These are phyloP conservation scores for Pholiota adiposa DNA, from an alignment of 1,284 basidiomycete species.

Conservation along the genomic window DNA sequence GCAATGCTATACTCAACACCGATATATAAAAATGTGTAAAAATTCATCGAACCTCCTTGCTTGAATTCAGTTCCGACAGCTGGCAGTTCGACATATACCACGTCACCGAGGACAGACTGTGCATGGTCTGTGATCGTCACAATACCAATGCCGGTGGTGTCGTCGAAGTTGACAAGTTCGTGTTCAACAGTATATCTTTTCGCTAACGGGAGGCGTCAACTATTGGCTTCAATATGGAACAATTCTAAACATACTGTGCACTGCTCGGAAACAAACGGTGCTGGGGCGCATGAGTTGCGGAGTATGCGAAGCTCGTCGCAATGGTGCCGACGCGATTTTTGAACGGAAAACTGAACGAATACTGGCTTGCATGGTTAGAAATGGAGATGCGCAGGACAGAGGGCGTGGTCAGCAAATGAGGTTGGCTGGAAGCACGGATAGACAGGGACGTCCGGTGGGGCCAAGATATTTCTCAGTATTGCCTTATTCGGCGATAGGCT, in stretches of 20 bases:
- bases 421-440: constrained; percentile 9
- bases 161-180: constrained; percentile 87
- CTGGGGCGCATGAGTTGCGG: constrained; percentile 22
- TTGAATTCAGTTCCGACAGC: constrained; percentile 67
- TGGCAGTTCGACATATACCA: constrained; percentile 97
- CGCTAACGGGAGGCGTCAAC: constrained; percentile 50
- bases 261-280: constrained; percentile 37
- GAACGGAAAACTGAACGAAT: constrained; percentile 38
- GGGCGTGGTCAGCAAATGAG: constrained; percentile 5
- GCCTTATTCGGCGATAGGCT: constrained; percentile 16
- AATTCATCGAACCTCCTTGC: constrained; percentile 76
- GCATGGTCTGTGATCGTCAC: constrained; percentile 95
- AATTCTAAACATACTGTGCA: constrained; percentile 48
- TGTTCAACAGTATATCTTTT: constrained; percentile 90
- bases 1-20: constrained; percentile 13
- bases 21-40: constrained; percentile 1
- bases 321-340: constrained; percentile 18
- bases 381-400: background rate
- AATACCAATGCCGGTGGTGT: constrained; percentile 78
- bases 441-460: constrained; percentile 1
- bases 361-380: constrained; percentile 41
- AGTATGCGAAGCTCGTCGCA: constrained; percentile 14
- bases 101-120: constrained; percentile 92
- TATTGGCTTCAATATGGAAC: background rate
- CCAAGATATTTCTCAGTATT: constrained; percentile 16